phyloP scores from a whole-genome alignment of 176 grass and related monocot genomes.

The Eleusine indica region DNA sequence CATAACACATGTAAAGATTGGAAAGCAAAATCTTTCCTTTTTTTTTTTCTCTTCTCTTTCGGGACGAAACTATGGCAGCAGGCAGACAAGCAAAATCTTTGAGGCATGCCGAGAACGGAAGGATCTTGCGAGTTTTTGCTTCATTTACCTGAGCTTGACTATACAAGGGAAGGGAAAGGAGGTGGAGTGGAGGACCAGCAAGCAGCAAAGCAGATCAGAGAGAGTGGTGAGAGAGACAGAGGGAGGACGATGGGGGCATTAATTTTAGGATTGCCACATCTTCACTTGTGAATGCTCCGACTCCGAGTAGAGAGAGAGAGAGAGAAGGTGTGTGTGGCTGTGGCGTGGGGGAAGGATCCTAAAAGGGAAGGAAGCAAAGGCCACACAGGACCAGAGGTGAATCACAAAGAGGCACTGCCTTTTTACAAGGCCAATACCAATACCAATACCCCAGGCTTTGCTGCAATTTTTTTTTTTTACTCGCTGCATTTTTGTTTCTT shows the following conservation, averaged over 20 bases:
- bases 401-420: not conserved
- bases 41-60: too few relatives aligned
- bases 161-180: not conserved
- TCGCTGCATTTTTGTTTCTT: conserved; percentile 13
- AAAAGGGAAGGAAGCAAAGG: not conserved
- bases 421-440: conserved; percentile 29
- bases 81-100: conserved; percentile 29
- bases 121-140: conserved; percentile 41
- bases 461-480: not conserved
- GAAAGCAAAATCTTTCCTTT: too few relatives aligned
- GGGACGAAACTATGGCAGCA: too few relatives aligned
- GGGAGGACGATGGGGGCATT: not conserved
- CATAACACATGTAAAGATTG: not conserved
- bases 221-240: conserved; percentile 19
- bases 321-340: too few relatives aligned
- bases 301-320: too few relatives aligned
- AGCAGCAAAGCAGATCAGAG: not conserved
- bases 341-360: not conserved
- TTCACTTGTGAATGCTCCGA: not conserved
- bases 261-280: conserved; percentile 43
- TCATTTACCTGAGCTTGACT: conserved; percentile 5
- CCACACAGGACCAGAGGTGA: too few relatives aligned
- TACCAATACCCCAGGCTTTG: too few relatives aligned
- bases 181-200: not conserved
- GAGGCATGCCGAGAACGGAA: conserved; percentile 37